Evolutionary conservation across 2,329 filamentous ascomycete genomes (phyloP).

Genomic region (Fusarium pininemorale): DNA sequence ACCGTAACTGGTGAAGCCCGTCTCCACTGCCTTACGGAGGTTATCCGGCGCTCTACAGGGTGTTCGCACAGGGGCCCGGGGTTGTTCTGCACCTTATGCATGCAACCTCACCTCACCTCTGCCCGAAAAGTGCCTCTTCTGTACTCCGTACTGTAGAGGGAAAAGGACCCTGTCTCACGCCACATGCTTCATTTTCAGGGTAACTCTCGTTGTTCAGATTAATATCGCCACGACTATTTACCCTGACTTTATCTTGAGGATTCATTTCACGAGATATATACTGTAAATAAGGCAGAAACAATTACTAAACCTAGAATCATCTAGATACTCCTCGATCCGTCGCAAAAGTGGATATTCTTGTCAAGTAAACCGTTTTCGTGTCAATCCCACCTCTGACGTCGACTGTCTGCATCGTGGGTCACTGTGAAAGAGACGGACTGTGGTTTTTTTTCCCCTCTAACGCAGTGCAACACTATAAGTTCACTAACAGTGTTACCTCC

Average conservation of each 20-base stretch:
- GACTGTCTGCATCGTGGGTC: constrained; percentile 19
- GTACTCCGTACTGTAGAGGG: background rate
- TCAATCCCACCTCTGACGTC: constrained; percentile 28
- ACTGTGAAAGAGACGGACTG: background rate
- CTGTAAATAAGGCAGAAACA: background rate
- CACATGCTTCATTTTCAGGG: background rate
- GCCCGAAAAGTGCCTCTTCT: background rate
- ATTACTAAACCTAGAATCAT: constrained; percentile 6
- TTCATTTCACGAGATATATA: background rate
- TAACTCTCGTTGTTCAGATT: background rate
- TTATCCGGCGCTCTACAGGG: constrained; percentile 16
- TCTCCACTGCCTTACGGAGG: constrained; percentile 18
- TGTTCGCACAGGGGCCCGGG: constrained; percentile 13
- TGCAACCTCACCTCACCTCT: background rate
- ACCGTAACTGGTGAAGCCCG: constrained; percentile 11
- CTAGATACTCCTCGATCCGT: constrained; percentile 15
- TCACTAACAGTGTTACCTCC: background rate
- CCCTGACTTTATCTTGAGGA: background rate
- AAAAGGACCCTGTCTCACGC: background rate
- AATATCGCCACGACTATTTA: background rate
- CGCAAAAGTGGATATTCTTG: constrained; percentile 15
- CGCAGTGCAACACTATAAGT: constrained; percentile 8
- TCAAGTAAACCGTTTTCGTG: constrained; percentile 21
- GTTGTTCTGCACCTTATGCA: background rate
- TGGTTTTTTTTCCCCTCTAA: background rate